Conservation (phyloP, 805 yeast species). For the Metschnikowia gelsemii region DNA sequence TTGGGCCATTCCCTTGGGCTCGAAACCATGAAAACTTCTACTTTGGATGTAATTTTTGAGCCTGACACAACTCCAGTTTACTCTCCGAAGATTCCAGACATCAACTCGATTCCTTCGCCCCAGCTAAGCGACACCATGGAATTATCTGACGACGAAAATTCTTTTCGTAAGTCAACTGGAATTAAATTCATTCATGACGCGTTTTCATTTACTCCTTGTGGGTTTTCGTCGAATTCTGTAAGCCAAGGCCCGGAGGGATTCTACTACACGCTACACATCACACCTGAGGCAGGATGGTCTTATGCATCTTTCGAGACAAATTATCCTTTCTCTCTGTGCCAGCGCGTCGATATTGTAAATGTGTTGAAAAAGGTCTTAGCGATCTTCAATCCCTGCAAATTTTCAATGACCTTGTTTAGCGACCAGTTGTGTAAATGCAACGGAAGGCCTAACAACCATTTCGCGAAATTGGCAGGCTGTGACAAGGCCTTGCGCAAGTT, state of each 20-base stretch:
- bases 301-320: conserved; percentile 96
- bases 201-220: conserved; percentile 91
- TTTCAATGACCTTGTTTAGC: conserved; percentile 50
- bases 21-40: conserved; percentile 60
- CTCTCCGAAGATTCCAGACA: background rate
- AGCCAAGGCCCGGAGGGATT: conserved; percentile 47
- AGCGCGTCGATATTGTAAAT: conserved; percentile 45
- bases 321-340: conserved; percentile 49
- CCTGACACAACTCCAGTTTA: conserved; percentile 1
- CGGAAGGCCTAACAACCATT: conserved; percentile 2
- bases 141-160: conserved; percentile 20
- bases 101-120: conserved; percentile 34
- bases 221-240: conserved; percentile 86
- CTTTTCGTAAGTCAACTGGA: background rate
- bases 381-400: conserved; percentile 73
- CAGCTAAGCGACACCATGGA: conserved; percentile 30
- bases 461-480: conserved; percentile 14
- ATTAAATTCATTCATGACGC: conserved; percentile 67
- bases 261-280: conserved; percentile 83
- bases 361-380: conserved; percentile 59
- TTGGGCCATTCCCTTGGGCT: conserved; percentile 79
- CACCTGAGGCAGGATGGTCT: conserved; percentile 93
- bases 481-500: conserved; percentile 29
- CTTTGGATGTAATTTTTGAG: conserved; percentile 58
- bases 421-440: conserved; percentile 17